Base-by-base conservation (phyloP, 2,329 filamentous ascomycete genomes). In the Fusarium marasasianum region DNA sequence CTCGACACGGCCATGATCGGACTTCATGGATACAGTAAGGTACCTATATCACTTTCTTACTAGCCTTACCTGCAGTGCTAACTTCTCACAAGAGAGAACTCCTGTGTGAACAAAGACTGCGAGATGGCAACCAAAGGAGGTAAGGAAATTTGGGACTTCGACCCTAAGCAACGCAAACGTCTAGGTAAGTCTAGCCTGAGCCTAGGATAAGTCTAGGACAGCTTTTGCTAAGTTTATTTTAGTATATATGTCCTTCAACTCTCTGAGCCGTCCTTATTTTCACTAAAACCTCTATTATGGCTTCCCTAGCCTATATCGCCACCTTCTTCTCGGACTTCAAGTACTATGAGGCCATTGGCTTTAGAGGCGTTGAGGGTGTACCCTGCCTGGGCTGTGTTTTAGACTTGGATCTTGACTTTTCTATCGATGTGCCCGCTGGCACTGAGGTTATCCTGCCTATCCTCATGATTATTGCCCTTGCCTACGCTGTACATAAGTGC, bases 71-170 rank as follows among this genome's bases (percentile, higher is more conserved):
- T n/a, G 20, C 10, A 50, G 7, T 31, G 29, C 29, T 50, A 31
- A 50, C 29, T 0, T 13, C 6, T 8, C 20, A 12, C 3, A 9
- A 48, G 13, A 12, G 45, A 48, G 8, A 45, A 26, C 5, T 45
- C 5, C 5, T 14, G 3, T 13, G 24, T 6, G 5, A 18, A 26
- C 11, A 45, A 45, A 13, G 43, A 45, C 43, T 20, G 24, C 24
- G 17, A 45, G 0, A 26, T 13, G 12, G 18, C 17, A 2, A 3
- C 11, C 4, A 13, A 8, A 13, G 24, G 8, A 45, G 0, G 8
- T 2, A 20, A 26, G 44, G 12, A 14, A 26, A 26, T 20, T 10
- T 26, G 44, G 24, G 12, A 45, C 18, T 10, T 45, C 3, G 24
- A 26, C 24, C 0, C 8, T 15, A 15, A 22, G 20, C 13, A 31